These are phyloP conservation scores for Nematocida sp. DNA, from an alignment of 371 early-diverging fungal species.

Conservation along the genomic window DNA sequence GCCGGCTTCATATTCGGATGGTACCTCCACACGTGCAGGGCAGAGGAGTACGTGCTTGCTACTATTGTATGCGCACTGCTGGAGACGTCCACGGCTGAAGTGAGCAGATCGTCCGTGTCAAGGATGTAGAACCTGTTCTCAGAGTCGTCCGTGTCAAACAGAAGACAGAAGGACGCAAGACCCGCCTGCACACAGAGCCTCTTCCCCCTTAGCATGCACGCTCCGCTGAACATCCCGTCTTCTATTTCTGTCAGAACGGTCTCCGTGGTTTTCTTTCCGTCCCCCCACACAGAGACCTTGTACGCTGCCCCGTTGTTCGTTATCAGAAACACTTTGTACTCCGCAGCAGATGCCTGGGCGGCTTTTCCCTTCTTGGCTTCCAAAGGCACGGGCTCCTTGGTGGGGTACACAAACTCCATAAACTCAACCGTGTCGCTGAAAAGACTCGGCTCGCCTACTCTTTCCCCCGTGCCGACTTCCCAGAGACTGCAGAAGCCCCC, in stretches of 20 bases:
- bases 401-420: constrained; percentile 54
- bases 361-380: constrained; percentile 17
- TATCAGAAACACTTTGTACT: constrained; percentile 43
- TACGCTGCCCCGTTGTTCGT: constrained; percentile 51
- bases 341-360: background rate
- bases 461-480: background rate
- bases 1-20: constrained; percentile 11
- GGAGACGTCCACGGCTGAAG: constrained; percentile 56
- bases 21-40: constrained; percentile 29
- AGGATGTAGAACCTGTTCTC: constrained; percentile 56
- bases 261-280: constrained; percentile 20
- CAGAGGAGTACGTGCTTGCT: constrained; percentile 45
- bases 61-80: constrained; percentile 59
- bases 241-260: constrained; percentile 28
- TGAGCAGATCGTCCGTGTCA: constrained; percentile 57
- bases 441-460: background rate
- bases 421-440: constrained; percentile 53
- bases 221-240: constrained; percentile 54
- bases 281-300: constrained; percentile 28
- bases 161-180: constrained; percentile 61
- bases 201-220: constrained; percentile 63
- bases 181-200: constrained; percentile 59
- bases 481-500: constrained; percentile 56
- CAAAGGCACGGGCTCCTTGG: constrained; percentile 34
- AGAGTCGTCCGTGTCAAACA: constrained; percentile 54